These are phyloP conservation scores for Fonsecaea multimorphosa DNA, from an alignment of 2,329 filamentous ascomycete species.

Conservation along the genomic window DNA sequence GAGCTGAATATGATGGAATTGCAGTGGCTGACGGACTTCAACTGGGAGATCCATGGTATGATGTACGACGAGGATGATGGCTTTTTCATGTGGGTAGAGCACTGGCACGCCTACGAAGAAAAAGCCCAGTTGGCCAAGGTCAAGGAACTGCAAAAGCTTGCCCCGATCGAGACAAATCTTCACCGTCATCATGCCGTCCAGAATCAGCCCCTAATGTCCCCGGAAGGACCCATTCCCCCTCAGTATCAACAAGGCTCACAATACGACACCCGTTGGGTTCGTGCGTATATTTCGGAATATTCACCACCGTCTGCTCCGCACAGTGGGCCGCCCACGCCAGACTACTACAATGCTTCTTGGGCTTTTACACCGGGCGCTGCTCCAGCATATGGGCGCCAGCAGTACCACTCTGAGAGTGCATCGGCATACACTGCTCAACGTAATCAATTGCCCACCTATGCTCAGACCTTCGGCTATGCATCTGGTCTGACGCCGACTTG, in stretches of 20 bases:
- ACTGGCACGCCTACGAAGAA: slow-evolving; percentile 69
- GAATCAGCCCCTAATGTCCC: slow-evolving; percentile 56
- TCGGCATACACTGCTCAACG: slow-evolving; percentile 35
- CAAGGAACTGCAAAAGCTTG: slow-evolving; percentile 58
- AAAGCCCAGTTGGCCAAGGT: slow-evolving; percentile 55
- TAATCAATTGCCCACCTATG: slow-evolving; percentile 32
- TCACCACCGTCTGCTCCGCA: slow-evolving; percentile 58
- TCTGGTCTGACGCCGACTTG: slow-evolving; percentile 44
- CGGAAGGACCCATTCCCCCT: slow-evolving; percentile 55
- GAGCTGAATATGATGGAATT: slow-evolving; percentile 86
- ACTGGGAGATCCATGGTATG: slow-evolving; percentile 86
- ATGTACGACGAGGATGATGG: slow-evolving; percentile 74
- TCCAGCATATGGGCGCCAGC: slow-evolving; percentile 30
- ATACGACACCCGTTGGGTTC: slow-evolving; percentile 59
- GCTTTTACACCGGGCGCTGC: slow-evolving; percentile 44
- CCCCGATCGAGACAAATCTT: slow-evolving; percentile 70
- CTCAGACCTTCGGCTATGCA: slow-evolving; percentile 26
- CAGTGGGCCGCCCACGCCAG: slow-evolving; percentile 55
- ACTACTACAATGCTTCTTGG: slow-evolving; percentile 55
- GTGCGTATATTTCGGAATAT: slow-evolving; percentile 57
- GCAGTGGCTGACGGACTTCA: slow-evolving; percentile 83
- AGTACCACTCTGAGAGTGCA: slow-evolving; percentile 26
- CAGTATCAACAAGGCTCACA: slow-evolving; percentile 56
- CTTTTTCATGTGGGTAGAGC: slow-evolving; percentile 68
- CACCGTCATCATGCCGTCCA: slow-evolving; percentile 58